Percentiles rank a stretch among this genome's conserved stretches.
Conservation (phyloP, 148 eudicot species). For the Vaccinium corymbosum region DNA sequence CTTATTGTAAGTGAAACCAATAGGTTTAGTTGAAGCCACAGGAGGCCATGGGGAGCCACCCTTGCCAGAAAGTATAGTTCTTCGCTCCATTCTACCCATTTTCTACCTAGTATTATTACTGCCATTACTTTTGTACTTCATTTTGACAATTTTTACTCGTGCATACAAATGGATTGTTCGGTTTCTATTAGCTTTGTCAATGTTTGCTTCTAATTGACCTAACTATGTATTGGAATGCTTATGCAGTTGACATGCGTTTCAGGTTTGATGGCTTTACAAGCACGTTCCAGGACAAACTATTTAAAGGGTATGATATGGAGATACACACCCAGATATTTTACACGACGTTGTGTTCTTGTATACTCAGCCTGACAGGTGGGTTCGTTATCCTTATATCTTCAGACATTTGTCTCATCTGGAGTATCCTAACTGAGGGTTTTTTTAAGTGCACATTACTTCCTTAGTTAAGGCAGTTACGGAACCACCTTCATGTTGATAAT, state of each 20-base stretch:
- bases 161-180: background rate
- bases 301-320: constrained; percentile 95
- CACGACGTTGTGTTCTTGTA: constrained; percentile 90
- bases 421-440: background rate
- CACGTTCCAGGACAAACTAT: constrained; percentile 95
- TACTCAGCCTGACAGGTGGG: constrained; percentile 83
- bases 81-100: background rate
- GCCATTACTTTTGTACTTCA: background rate
- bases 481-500: background rate
- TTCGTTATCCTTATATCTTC: background rate
- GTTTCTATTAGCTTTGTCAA: background rate
- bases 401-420: background rate
- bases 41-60: background rate
- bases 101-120: background rate
- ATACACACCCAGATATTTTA: constrained; percentile 96
- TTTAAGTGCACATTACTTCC: background rate
- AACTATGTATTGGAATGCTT: background rate
- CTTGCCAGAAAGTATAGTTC: background rate
- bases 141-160: background rate
- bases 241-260: constrained; percentile 18
- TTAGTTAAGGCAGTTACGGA: background rate
- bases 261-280: constrained; percentile 97
- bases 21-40: background rate
- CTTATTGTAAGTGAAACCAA: background rate
- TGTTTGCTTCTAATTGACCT: background rate